Evolutionary conservation across 164 flowering plant species (phyloP).

Genomic region (Cinnamomum micranthum): DNA sequence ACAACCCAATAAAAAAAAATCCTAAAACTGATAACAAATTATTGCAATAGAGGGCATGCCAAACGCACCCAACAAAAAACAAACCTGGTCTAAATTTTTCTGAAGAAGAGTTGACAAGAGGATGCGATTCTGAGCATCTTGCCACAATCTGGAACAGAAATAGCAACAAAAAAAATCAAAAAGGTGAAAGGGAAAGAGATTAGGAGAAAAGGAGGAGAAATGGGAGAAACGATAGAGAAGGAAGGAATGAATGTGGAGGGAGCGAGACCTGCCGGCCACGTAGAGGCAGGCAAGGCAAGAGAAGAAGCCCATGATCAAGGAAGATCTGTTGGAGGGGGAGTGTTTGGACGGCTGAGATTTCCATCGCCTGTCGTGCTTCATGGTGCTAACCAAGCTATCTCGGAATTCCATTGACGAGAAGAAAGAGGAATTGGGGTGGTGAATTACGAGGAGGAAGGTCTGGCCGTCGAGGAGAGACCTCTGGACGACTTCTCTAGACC

Average conservation of each 20-base stretch:
- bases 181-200: neutral
- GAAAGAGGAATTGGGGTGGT: too few relatives aligned
- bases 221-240: neutral
- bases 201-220: neutral
- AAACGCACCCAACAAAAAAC: neutral
- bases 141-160: slow-evolving; percentile 66
- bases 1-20: neutral
- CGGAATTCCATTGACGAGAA: neutral
- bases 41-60: neutral
- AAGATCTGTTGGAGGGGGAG: slow-evolving; percentile 37
- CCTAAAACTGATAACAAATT: neutral
- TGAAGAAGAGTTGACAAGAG: slow-evolving; percentile 50
- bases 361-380: slow-evolving; percentile 55
- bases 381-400: slow-evolving; percentile 45
- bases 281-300: slow-evolving; percentile 95
- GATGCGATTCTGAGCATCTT: slow-evolving; percentile 83
- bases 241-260: neutral
- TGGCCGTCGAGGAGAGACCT: too few relatives aligned
- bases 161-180: neutral
- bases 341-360: slow-evolving; percentile 41
- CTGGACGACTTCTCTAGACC: too few relatives aligned
- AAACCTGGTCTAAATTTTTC: slow-evolving; percentile 59
- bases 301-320: slow-evolving; percentile 66
- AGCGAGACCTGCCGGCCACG: slow-evolving; percentile 80
- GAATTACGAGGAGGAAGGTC: too few relatives aligned